A percentile compares a stretch with the other conserved stretches of the same genome.
These are phyloP conservation scores for Rhinocladiella similis DNA, from an alignment of 2,329 filamentous ascomycete genomes.

Conservation along the genomic window DNA sequence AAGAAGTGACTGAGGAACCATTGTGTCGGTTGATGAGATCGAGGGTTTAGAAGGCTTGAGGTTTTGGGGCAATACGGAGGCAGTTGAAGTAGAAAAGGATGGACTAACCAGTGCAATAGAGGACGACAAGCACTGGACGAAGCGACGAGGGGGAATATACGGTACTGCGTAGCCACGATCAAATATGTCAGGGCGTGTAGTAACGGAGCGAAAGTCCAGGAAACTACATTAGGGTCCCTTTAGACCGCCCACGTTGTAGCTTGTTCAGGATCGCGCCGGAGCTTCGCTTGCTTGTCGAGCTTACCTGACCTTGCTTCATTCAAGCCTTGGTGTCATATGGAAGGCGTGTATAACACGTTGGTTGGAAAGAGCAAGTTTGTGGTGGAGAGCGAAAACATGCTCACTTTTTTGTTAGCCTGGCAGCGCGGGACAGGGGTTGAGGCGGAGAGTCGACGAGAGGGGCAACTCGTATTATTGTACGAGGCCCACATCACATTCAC, in stretches of 20 bases:
- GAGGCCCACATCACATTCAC: neutral
- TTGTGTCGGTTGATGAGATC: constrained; percentile 10
- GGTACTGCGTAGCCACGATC: neutral
- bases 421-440: neutral
- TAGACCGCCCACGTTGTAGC: neutral
- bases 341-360: neutral
- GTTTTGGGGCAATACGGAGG: neutral
- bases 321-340: too few species aligned
- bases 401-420: neutral
- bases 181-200: neutral
- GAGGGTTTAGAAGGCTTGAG: neutral
- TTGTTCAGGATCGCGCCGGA: neutral
- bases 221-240: neutral
- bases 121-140: neutral
- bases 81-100: neutral
- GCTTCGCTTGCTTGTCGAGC: constrained; percentile 1
- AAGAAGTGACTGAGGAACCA: constrained; percentile 36
- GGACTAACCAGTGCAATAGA: neutral
- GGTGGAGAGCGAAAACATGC: constrained; percentile 10
- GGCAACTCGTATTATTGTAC: neutral
- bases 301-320: neutral
- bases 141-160: neutral
- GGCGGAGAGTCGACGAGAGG: neutral
- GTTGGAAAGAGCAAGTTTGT: neutral
- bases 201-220: neutral